These are phyloP conservation scores for Psilocybe cyanescens DNA, from an alignment of 768 basidiomycete species.

Conservation along the genomic window DNA sequence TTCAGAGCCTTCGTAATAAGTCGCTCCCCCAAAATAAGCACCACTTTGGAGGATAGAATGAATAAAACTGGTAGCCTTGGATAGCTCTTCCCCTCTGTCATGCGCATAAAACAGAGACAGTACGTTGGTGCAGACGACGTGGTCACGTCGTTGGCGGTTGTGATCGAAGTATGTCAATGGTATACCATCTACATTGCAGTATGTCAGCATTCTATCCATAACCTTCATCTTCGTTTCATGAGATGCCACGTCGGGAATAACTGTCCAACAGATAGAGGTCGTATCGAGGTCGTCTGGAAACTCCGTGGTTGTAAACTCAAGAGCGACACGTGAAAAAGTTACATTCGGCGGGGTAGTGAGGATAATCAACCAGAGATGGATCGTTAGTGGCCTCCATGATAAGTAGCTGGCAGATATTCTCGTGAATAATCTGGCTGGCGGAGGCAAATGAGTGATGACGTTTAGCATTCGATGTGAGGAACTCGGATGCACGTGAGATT, in stretches of 20 bases:
- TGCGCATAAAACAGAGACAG: too few species aligned
- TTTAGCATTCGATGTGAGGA: not conserved
- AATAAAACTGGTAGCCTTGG: not conserved
- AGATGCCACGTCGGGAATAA: not conserved
- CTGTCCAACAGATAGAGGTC: not conserved
- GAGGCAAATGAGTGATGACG: not conserved
- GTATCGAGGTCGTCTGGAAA: not conserved
- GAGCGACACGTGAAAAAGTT: not conserved
- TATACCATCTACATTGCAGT: not conserved
- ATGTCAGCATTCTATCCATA: not conserved
- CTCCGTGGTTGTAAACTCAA: not conserved
- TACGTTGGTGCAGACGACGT: not conserved
- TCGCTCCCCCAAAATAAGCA: not conserved
- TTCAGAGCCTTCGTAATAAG: not conserved
- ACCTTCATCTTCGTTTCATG: not conserved
- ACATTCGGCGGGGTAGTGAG: not conserved
- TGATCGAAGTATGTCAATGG: not conserved
- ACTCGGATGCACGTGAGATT: conserved; percentile 25
- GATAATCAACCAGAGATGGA: not conserved
- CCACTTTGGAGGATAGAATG: not conserved
- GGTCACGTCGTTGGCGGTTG: not conserved
- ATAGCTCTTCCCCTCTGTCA: not conserved
- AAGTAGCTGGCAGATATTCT: not conserved
- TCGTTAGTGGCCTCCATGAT: not conserved
- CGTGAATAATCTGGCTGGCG: not conserved